Percentiles rank a stretch among this genome's conserved stretches.
Evolutionary conservation across 495 filamentous ascomycete genomes (phyloP).

Genomic region (Bathelium albidoporum): DNA sequence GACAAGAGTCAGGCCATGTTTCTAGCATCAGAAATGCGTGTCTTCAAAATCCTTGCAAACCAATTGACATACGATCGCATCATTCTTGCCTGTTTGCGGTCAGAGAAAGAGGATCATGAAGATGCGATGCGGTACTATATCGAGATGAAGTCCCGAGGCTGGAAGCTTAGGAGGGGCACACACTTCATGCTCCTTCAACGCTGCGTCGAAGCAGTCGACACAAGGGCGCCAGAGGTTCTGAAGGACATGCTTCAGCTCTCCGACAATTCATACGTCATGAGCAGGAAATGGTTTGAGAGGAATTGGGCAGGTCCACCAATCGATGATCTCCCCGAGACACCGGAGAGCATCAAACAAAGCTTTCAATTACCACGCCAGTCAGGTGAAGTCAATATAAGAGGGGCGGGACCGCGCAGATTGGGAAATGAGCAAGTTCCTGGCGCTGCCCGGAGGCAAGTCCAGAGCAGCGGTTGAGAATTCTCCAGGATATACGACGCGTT

Average conservation of each 20-base stretch:
- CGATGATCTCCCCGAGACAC: background rate
- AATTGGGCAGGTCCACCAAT: constrained; percentile 1
- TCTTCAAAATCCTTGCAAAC: constrained; percentile 49
- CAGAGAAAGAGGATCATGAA: constrained; percentile 38
- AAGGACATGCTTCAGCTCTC: background rate
- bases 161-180: background rate
- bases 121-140: constrained; percentile 29
- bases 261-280: background rate
- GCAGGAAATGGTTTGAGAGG: background rate
- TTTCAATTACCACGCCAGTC: too few species aligned
- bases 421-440: background rate
- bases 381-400: too few species aligned
- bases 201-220: background rate
- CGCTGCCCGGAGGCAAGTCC: background rate
- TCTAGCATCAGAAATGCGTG: constrained; percentile 62
- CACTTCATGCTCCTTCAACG: background rate
- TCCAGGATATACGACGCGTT: background rate
- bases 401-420: too few species aligned
- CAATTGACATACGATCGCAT: constrained; percentile 56
- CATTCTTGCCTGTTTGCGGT: constrained; percentile 51
- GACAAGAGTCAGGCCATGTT: constrained; percentile 44
- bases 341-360: background rate
- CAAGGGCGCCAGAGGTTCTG: background rate
- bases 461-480: background rate
- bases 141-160: background rate